Evolutionary conservation across 371 early-diverging fungal species (phyloP), one percentile per base, ranked within the genome.

Genomic region (Choanephora cucurbitarum): DNA sequence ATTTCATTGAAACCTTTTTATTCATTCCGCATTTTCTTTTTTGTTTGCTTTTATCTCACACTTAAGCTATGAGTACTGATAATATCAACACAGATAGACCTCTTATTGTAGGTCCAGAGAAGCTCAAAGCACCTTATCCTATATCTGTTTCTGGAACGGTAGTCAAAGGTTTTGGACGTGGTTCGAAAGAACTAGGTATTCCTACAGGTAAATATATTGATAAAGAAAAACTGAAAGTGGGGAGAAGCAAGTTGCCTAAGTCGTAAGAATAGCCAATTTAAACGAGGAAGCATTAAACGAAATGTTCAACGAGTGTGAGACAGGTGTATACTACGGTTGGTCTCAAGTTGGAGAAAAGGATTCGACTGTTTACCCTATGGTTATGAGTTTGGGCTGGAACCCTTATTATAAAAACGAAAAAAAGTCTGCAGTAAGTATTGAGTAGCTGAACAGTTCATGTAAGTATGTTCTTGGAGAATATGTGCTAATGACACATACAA

Each of bases 381-480:
- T 97, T 32, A 95, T 96, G 96, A 94, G 94, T 60, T 85, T 93
- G 46, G 99, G 99, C 18, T 99, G 98, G 98, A 99, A 99, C 70
- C 98, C 98, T 22, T 97, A 84, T 70, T 99, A 94, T 71, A 91
- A 98, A 60, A 98, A 98, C 75, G 93, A 95, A 70, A 93, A 94
- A 75, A 84, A 88, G 45, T 94, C 96, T 19, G 96, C 94, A 44
- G 91, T 90, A 78, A 67, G 84, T 77, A 21, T 14, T 44, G 17
- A 13, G 6, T 14, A 19, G 18, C 4, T 52, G 18, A 10, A 31
- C 42, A 14, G n/a, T n/a, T n/a, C n/a, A 53, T 22, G 21, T 28
- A 2, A 18, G 21, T 24, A 24, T 3, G 19, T 41, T 17, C 19
- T 21, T 10, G 15, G 18, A 34, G 14, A 43, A 6, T 0, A 28